Evolutionary conservation across 1,284 basidiomycete genomes (phyloP), one percentile per base, ranked within the genome.

Genomic region (Mycena sp.): DNA sequence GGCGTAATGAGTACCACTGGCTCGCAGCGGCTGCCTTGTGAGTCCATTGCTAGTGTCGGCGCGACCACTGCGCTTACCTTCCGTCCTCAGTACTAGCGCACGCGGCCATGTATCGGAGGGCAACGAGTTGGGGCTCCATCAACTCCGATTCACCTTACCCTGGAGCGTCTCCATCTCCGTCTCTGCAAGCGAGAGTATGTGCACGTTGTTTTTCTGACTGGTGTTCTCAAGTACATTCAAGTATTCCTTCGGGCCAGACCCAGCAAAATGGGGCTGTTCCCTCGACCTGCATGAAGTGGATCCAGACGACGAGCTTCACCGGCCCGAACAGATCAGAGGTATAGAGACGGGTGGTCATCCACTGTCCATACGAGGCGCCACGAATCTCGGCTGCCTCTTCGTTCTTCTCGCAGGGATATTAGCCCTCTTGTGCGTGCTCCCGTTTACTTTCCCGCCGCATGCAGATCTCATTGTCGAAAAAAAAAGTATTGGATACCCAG

Each of bases 351-450:
- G 87, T 44, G 86, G 89, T 2, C 82, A 80, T 51, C 80, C 93
- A 37, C 86, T 93, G 71, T 94, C 92, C 9, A 74, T 76, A 45
- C 84, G 93, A 73, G 93, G 93, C 23, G 68, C 93, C 6, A 78
- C 84, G 44, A 95, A 95, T 76, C 77, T 95, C 7, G 93, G 93
- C 14, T 94, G 91, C 74, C 79, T 95, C 12, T 70, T 87, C 19
- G 48, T 94, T 26, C 83, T 95, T 3, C 78, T 81, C 43, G 58
- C 83, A 6, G 86, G 83, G 14, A 80, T 95, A 23, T 71, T 93
- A 52, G 79, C 84, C 21, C 83, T 95, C 29, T 96, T 96, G 90
- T 92, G 73, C 60, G 88, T 77, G 28, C 28, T 58, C 10, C 19
- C 19, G 14, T 32, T 21, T 4, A 38, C 19, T 30, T 60, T 52